Conservation (phyloP, 768 basidiomycete genomes). For the Sistotremastrum niveocremeum region DNA sequence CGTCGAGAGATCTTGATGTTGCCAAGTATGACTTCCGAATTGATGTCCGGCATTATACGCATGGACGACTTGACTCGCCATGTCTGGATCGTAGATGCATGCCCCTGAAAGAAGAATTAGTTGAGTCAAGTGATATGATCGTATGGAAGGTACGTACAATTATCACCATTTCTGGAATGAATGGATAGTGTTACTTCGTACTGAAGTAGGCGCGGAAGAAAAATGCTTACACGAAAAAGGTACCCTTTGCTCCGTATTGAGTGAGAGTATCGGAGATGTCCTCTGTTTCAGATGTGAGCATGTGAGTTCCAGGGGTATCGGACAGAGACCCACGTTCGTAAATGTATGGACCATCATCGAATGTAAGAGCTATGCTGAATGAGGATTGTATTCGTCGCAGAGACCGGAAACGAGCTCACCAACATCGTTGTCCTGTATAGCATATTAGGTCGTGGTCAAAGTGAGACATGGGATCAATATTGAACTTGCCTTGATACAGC, state of each 20-base stretch:
- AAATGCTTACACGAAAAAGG: conserved; percentile 26
- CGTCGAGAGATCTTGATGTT: conserved; percentile 21
- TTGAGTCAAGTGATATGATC: background rate
- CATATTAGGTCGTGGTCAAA: too few species aligned
- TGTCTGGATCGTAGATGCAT: conserved; percentile 16
- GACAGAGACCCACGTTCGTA: conserved; percentile 4
- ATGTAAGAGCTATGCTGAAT: conserved; percentile 8
- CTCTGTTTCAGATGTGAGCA: background rate
- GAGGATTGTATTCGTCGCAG: too few species aligned
- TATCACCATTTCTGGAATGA: conserved; percentile 3
- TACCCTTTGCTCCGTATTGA: conserved; percentile 22
- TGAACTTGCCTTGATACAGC: too few species aligned
- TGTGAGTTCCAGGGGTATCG: too few species aligned
- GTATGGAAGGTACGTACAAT: background rate
- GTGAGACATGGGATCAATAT: too few species aligned
- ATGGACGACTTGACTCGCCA: conserved; percentile 19
- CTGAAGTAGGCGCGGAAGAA: background rate
- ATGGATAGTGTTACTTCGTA: background rate
- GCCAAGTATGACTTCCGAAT: conserved; percentile 34
- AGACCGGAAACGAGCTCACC: too few species aligned
- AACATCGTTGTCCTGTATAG: too few species aligned
- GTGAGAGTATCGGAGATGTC: conserved; percentile 6
- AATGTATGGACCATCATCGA: conserved; percentile 14
- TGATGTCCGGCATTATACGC: conserved; percentile 28
- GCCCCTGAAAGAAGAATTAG: conserved; percentile 7